Base-by-base conservation (phyloP, 2,329 filamentous ascomycete species). In the Periconia digitata region DNA sequence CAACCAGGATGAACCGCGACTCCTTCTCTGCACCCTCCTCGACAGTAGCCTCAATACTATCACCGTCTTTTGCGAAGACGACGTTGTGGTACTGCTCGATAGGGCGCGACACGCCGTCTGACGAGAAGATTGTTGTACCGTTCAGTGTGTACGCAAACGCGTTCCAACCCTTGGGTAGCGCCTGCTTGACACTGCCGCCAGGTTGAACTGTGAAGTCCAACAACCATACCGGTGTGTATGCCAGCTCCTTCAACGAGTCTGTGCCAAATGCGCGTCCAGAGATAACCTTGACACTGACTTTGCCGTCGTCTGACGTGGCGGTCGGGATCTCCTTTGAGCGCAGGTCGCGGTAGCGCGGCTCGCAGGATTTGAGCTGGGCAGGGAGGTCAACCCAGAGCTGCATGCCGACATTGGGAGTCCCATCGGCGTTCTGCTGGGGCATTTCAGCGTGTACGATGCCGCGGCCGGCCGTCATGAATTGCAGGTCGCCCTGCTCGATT, bases 151-250 rank as follows among this genome's bases (percentile, higher is more conserved):
- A 97, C 15, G 86, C 85, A 64, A 97, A 97, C 1, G 89, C 85
- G 70, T 95, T 96, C 90, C 91, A 97, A 22, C 85, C 86, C 53
- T 78, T 74, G 0, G 92, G 92, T 2, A 97, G 67, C 5, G 82
- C 72, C 75, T 97, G 92, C 18, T 77, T 79, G 56, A 97, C 77
- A 50, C 79, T 83, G 40, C 89, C 91, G 44, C 92, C 92, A 0
- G 92, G 91, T 62, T 84, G 75, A 44, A 97, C 82, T 17, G 82
- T 85, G 43, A 96, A 77, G 68, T 97, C 92, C 38, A 97, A 79
- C 53, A 96, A 79, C 92, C 92, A 97, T n/a, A 97, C 91, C 0
- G 94, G 94, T 1, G 92, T 97, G 73, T 97, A 96, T 13, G 92
- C 92, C 38, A 97, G 78, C 65, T 97, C 92, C 67, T 92, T 85